Percentiles rank a stretch among this genome's conserved stretches.
phyloP scores from a whole-genome alignment of 352 stramenopile species.

The Pythium scleroteichum region DNA sequence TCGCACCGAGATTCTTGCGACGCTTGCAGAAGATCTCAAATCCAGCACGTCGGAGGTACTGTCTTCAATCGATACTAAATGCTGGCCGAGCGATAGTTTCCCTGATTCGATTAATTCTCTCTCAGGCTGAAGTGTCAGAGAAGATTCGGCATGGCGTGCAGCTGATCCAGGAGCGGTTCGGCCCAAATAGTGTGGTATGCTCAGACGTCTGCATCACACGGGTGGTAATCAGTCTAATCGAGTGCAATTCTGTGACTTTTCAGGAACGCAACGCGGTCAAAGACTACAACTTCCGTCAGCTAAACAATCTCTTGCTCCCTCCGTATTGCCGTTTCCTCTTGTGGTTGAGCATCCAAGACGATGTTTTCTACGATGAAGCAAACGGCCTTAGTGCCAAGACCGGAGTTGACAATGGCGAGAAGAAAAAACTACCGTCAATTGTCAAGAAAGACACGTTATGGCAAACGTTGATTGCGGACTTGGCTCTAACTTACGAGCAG shows the following conservation, averaged over 20 bases:
- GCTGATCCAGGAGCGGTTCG: slow-evolving; percentile 81
- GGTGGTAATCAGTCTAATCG: too few species aligned
- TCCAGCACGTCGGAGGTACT: slow-evolving; percentile 46
- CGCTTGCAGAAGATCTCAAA: slow-evolving; percentile 68
- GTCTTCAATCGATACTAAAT: too few species aligned
- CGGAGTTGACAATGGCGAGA: slow-evolving; percentile 48
- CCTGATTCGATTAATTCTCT: slow-evolving; percentile 4
- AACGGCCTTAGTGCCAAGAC: slow-evolving; percentile 48
- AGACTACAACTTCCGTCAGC: slow-evolving; percentile 89
- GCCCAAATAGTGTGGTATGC: slow-evolving; percentile 70
- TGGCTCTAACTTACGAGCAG: slow-evolving; percentile 87
- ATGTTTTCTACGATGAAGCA: slow-evolving; percentile 80
- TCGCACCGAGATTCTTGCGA: slow-evolving; percentile 73
- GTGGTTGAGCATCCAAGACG: slow-evolving; percentile 88
- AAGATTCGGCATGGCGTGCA: slow-evolving; percentile 81
- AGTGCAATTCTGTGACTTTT: slow-evolving; percentile 5
- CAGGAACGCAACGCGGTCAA: slow-evolving; percentile 77
- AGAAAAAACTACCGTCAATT: slow-evolving; percentile 60
- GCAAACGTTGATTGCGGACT: slow-evolving; percentile 71
- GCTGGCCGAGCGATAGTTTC: too few species aligned
- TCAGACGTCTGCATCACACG: too few species aligned
- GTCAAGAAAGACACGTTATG: slow-evolving; percentile 87
- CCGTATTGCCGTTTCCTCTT: slow-evolving; percentile 90
- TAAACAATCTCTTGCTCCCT: slow-evolving; percentile 82
- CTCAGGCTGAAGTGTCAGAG: slow-evolving; percentile 40